Conservation (phyloP, 2,329 filamentous ascomycete species). For the Achaetomium macrosporum region DNA sequence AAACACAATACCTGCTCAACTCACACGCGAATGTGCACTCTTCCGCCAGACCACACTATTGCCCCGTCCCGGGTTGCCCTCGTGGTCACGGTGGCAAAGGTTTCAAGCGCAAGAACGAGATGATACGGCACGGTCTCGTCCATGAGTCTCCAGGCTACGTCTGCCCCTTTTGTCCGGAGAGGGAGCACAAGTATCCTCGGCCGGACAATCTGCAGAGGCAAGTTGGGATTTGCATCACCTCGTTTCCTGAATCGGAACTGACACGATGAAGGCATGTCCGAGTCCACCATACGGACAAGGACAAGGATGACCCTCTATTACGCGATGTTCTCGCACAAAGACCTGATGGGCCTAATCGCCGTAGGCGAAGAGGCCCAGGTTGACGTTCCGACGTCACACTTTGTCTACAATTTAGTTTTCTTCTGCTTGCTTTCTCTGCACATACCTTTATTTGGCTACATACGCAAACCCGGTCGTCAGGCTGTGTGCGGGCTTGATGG, state of each 20-base stretch:
- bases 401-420: not conserved
- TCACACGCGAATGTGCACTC: conserved; percentile 72
- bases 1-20: conserved; percentile 71
- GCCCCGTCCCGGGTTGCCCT: conserved; percentile 56
- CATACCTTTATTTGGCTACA: conserved; percentile 7
- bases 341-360: conserved; percentile 73
- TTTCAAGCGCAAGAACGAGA: conserved; percentile 68
- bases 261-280: conserved; percentile 67
- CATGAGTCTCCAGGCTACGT: conserved; percentile 93
- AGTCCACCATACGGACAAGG: conserved; percentile 84
- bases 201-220: conserved; percentile 95
- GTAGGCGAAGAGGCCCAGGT: conserved; percentile 58
- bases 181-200: conserved; percentile 89
- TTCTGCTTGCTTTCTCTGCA: conserved; percentile 14
- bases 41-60: conserved; percentile 59
- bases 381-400: conserved; percentile 12
- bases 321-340: conserved; percentile 81
- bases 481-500: too few species aligned
- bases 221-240: conserved; percentile 24
- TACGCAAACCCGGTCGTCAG: too few species aligned
- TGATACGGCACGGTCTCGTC: conserved; percentile 75
- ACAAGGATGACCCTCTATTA: conserved; percentile 76
- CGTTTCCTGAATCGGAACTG: conserved; percentile 4
- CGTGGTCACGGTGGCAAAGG: conserved; percentile 59
- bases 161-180: conserved; percentile 90